Evolutionary conservation across 169 alveolate genomes (phyloP), one percentile per base, ranked within the genome.

Genomic region (Theileria annulata): DNA sequence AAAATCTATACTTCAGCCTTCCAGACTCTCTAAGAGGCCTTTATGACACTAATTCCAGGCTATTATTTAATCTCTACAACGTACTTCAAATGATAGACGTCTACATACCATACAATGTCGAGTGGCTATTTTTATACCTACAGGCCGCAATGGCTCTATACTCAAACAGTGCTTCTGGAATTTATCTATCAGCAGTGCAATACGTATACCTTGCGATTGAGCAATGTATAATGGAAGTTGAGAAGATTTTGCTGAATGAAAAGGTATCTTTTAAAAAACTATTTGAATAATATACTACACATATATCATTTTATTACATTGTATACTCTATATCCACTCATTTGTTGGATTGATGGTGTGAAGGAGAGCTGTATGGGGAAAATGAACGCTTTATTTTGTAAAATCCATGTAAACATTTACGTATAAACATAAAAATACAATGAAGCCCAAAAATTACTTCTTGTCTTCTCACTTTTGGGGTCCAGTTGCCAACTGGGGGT

Each of bases 401-500:
- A 42, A 42, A 10, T 8, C 51, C 51, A 17, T 42, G 51, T 8
- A 42, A 42, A 42, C 13, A 42, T 42, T 42, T 8, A 8, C 13
- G 51, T 42, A 42, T 10, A 42, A 42, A 42, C 13, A 42, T 42
- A 42, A 42, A 21, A 23, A 37, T 62, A 15, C 13, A 19, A 72
- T 72, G 79, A 60, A 56, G 58, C 27, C 59, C 21, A 72, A 72
- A 35, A 72, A 76, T 13, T 84, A 84, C 71, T 84, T 77, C 86
- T 54, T 76, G 19, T 77, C 88, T 47, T 82, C 98, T 48, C 98
- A 95, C 85, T 95, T 96, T 77, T 96, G 99, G 99, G 99, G 98
- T 0, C 99, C 99, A 6, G 92, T 94, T 15, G 96, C 96, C 9
- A 96, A 96, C 79, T 95, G 98, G 97, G 98, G 98, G n/a, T 95